Conservation (phyloP, 2,329 filamentous ascomycete genomes). For the Talaromyces sp. region DNA sequence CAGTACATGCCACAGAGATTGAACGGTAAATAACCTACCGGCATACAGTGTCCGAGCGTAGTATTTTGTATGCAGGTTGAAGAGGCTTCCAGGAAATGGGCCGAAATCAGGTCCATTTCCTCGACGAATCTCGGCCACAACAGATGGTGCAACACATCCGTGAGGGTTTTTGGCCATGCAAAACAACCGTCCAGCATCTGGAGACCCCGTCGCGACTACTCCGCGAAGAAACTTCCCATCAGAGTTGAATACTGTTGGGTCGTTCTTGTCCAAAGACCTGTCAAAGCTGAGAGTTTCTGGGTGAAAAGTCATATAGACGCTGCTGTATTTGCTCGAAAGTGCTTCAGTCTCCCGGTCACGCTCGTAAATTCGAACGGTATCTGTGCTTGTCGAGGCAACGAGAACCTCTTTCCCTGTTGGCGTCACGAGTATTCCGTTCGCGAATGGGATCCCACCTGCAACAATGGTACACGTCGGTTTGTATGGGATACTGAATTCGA, state of each 20-base stretch:
- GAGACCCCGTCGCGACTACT: conserved; percentile 19
- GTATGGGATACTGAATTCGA: conserved; percentile 15
- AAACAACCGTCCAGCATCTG: conserved; percentile 17
- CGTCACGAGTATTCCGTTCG: conserved; percentile 21
- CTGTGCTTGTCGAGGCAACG: conserved; percentile 19
- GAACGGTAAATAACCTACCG: conserved; percentile 9
- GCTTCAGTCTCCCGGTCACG: conserved; percentile 19
- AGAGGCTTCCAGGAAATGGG: conserved; percentile 20
- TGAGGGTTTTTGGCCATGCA: conserved; percentile 20
- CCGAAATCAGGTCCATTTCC: conserved; percentile 19
- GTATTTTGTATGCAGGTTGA: conserved; percentile 16
- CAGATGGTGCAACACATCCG: conserved; percentile 19
- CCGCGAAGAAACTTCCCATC: conserved; percentile 21
- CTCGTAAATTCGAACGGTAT: conserved; percentile 19
- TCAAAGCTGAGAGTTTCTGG: conserved; percentile 22
- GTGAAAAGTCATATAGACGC: conserved; percentile 19
- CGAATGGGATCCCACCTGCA: conserved; percentile 19
- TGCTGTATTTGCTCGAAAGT: conserved; percentile 18
- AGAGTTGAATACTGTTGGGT: conserved; percentile 20
- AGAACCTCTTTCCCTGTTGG: conserved; percentile 21
- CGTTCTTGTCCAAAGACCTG: conserved; percentile 17
- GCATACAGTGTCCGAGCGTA: conserved; percentile 20
- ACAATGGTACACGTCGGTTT: conserved; percentile 18
- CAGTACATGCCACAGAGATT: neutral
- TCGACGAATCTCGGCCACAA: conserved; percentile 21